Evolutionary conservation across 1,284 basidiomycete genomes (phyloP).

Genomic region (Mycena sp.): DNA sequence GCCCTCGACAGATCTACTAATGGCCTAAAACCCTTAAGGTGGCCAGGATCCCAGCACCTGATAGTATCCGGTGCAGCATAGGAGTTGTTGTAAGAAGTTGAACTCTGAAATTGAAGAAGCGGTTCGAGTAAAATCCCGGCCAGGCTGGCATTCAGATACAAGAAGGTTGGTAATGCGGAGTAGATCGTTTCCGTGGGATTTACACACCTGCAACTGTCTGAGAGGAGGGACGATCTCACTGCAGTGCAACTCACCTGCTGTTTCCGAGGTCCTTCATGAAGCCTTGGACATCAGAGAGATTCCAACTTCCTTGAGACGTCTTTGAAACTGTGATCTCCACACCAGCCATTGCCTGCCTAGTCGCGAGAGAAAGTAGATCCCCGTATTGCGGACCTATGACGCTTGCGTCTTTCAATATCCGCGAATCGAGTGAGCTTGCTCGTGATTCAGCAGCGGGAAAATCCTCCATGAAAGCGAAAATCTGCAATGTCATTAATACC

Average conservation of each 20-base stretch:
- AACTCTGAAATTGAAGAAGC: slow-evolving; percentile 53
- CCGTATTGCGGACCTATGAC: slow-evolving; percentile 45
- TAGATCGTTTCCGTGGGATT: slow-evolving; percentile 61
- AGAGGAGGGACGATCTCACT: neutral
- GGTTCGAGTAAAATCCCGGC: slow-evolving; percentile 53
- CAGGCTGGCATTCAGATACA: slow-evolving; percentile 56
- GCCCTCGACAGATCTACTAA: no score
- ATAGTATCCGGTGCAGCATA: slow-evolving; percentile 55
- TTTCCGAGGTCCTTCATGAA: slow-evolving; percentile 59
- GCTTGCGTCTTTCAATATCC: slow-evolving; percentile 41
- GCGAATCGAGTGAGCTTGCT: slow-evolving; percentile 46
- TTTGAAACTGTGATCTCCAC: slow-evolving; percentile 48
- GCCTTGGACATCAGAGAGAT: slow-evolving; percentile 51
- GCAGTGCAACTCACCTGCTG: slow-evolving; percentile 31
- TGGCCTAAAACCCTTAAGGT: no score
- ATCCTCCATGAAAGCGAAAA: slow-evolving; percentile 49
- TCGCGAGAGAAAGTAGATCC: slow-evolving; percentile 48
- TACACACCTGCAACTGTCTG: slow-evolving; percentile 38
- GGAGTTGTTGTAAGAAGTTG: slow-evolving; percentile 34
- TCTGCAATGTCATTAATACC: slow-evolving; percentile 34
- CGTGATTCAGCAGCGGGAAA: slow-evolving; percentile 43
- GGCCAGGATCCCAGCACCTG: no score
- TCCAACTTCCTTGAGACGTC: slow-evolving; percentile 42
- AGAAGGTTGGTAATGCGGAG: slow-evolving; percentile 54
- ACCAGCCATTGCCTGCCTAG: slow-evolving; percentile 51